These are phyloP conservation scores for Saccharomyces pastorianus DNA, from an alignment of 1,139 yeast species.

Conservation along the genomic window DNA sequence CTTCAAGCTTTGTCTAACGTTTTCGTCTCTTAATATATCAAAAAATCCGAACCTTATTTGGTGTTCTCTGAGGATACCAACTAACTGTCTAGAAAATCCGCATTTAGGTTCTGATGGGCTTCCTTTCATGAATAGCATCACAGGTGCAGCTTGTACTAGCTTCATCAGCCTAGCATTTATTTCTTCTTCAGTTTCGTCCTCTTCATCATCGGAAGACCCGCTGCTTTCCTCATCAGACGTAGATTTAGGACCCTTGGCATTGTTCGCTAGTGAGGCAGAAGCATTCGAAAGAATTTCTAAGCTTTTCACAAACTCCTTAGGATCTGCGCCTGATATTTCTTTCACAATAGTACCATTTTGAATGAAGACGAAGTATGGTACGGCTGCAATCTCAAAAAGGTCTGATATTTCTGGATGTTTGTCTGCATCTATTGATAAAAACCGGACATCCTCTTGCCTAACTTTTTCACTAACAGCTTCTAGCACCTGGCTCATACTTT, in stretches of 20 bases:
- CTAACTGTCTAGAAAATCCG: slow-evolving; percentile 93
- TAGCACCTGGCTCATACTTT: slow-evolving; percentile 38
- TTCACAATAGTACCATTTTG: slow-evolving; percentile 77
- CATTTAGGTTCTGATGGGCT: slow-evolving; percentile 96
- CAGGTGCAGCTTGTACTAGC: slow-evolving; percentile 88
- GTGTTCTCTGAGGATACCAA: slow-evolving; percentile 86
- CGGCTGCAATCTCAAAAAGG: slow-evolving; percentile 88
- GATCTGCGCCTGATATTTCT: slow-evolving; percentile 93
- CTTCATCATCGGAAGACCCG: slow-evolving; percentile 30
- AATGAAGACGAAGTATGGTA: slow-evolving; percentile 84
- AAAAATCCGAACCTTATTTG: slow-evolving; percentile 94
- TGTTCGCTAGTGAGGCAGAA: background rate
- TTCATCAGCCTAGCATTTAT: slow-evolving; percentile 70
- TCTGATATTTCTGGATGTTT: slow-evolving; percentile 82
- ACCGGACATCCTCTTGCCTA: slow-evolving; percentile 36
- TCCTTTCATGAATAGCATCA: slow-evolving; percentile 97
- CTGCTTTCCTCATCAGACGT: slow-evolving; percentile 13
- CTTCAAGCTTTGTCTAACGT: slow-evolving; percentile 89
- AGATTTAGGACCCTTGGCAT: slow-evolving; percentile 2
- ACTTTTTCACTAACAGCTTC: slow-evolving; percentile 34
- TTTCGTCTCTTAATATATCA: slow-evolving; percentile 87
- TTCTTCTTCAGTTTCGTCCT: slow-evolving; percentile 74
- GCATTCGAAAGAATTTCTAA: slow-evolving; percentile 36
- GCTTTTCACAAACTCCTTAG: slow-evolving; percentile 76
- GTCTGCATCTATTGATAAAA: slow-evolving; percentile 83